Evolutionary conservation across 257 asterid species (phyloP).

Genomic region (Fraxinus anomala): DNA sequence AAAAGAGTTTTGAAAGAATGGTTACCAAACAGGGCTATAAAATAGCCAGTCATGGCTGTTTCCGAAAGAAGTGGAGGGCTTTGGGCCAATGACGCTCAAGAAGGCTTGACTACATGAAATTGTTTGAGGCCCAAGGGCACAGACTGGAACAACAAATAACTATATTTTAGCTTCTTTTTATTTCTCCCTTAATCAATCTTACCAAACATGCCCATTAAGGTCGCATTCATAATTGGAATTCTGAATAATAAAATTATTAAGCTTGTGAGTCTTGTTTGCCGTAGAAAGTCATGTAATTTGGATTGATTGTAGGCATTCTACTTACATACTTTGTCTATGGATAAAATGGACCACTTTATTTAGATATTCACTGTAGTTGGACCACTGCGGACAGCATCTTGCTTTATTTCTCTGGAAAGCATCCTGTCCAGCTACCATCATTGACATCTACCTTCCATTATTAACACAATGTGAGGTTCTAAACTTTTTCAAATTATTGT

Average conservation of each 20-base stretch:
- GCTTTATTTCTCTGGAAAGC: slow-evolving; percentile 33
- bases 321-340: slow-evolving; percentile 18
- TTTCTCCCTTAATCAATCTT: background rate
- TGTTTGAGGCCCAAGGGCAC: background rate
- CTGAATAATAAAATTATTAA: slow-evolving; percentile 13
- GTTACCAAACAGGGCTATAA: too few relatives aligned
- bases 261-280: background rate
- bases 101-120: background rate
- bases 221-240: background rate
- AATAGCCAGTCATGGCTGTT: too few relatives aligned
- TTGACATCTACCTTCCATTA: slow-evolving; percentile 36
- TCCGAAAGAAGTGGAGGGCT: background rate
- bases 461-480: slow-evolving; percentile 26
- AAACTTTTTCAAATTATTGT: slow-evolving; percentile 1
- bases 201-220: background rate
- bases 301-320: background rate
- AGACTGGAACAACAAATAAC: too few relatives aligned
- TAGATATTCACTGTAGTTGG: slow-evolving; percentile 44
- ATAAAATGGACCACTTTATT: slow-evolving; percentile 55
- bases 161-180: background rate
- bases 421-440: slow-evolving; percentile 38
- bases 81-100: background rate
- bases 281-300: background rate
- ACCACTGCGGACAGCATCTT: slow-evolving; percentile 39
- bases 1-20: too few relatives aligned